Conservation (phyloP, 768 basidiomycete species). For the Leccinellum albellum region DNA sequence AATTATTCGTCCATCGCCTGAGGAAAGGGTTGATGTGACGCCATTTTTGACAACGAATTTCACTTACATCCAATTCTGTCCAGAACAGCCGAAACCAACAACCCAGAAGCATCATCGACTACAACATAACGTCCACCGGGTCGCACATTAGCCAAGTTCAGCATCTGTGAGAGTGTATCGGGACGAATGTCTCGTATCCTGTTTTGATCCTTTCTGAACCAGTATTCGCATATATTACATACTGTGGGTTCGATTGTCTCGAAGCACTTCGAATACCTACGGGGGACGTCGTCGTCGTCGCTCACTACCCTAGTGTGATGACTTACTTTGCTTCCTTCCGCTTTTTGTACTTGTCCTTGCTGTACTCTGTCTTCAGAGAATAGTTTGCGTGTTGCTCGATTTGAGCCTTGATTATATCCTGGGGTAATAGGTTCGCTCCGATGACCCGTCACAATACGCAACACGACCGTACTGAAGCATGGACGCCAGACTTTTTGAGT, state of each 20-base stretch:
- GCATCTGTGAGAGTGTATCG: constrained; percentile 86
- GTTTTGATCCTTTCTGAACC: constrained; percentile 79
- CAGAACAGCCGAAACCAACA: constrained; percentile 79
- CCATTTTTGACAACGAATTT: neutral
- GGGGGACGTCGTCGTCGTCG: neutral
- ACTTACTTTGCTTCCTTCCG: constrained; percentile 93
- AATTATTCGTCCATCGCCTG: constrained; percentile 78
- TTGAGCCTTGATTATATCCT: constrained; percentile 95
- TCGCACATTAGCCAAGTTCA: constrained; percentile 76
- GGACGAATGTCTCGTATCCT: constrained; percentile 81
- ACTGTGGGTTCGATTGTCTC: constrained; percentile 84
- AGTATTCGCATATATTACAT: constrained; percentile 84
- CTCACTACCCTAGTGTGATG: neutral
- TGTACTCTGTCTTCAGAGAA: constrained; percentile 93
- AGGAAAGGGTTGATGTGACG: neutral
- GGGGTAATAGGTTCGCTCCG: constrained; percentile 15
- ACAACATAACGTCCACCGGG: constrained; percentile 86
- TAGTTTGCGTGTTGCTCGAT: constrained; percentile 92
- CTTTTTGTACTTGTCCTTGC: constrained; percentile 97
- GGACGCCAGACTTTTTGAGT: constrained; percentile 77
- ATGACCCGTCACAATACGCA: neutral
- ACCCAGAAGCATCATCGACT: constrained; percentile 89
- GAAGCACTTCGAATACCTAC: constrained; percentile 83
- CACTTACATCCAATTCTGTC: constrained; percentile 79
- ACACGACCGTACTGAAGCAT: constrained; percentile 57